Percentiles rank a stretch among this genome's conserved stretches.
phyloP scores from a whole-genome alignment of 179 eudicot species.

The Silene noctiflora region DNA sequence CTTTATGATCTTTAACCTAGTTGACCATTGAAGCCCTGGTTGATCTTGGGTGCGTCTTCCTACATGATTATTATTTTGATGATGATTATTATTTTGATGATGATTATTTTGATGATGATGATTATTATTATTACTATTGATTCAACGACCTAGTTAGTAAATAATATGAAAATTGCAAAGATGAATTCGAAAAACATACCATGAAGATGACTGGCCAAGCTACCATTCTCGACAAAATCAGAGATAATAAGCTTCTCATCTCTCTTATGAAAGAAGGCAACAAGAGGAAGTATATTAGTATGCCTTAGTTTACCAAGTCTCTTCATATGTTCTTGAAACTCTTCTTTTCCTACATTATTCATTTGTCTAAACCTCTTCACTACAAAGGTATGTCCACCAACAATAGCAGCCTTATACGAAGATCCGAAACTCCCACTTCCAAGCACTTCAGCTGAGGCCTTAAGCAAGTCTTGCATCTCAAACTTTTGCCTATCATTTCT shows the following conservation, averaged over 20 bases:
- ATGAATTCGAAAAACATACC: conserved; percentile 35
- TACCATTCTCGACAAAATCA: conserved; percentile 68
- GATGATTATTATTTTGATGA: too few species aligned
- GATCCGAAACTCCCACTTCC: conserved; percentile 95
- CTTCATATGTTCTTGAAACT: conserved; percentile 70
- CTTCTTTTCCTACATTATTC: conserved; percentile 68
- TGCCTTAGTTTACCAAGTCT: conserved; percentile 69
- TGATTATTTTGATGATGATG: too few species aligned
- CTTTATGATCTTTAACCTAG: conserved; percentile 63
- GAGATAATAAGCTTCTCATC: conserved; percentile 82
- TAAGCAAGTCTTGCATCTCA: conserved; percentile 69
- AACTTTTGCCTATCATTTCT: conserved; percentile 57
- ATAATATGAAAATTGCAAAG: too few species aligned
- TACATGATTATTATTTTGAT: conserved; percentile 27
- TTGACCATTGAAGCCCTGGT: conserved; percentile 58
- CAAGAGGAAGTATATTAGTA: conserved; percentile 66
- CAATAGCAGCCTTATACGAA: conserved; percentile 68
- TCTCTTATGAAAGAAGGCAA: conserved; percentile 72
- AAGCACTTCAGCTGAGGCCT: conserved; percentile 76
- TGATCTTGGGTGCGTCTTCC: conserved; percentile 44
- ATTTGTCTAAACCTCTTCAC: conserved; percentile 83
- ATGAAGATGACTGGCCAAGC: conserved; percentile 87
- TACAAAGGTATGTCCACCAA: conserved; percentile 48
- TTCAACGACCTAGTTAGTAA: too few species aligned
- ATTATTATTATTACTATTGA: too few species aligned